Conservation (phyloP, 2,329 filamentous ascomycete species). For the Ceratocystis smalleyi region DNA sequence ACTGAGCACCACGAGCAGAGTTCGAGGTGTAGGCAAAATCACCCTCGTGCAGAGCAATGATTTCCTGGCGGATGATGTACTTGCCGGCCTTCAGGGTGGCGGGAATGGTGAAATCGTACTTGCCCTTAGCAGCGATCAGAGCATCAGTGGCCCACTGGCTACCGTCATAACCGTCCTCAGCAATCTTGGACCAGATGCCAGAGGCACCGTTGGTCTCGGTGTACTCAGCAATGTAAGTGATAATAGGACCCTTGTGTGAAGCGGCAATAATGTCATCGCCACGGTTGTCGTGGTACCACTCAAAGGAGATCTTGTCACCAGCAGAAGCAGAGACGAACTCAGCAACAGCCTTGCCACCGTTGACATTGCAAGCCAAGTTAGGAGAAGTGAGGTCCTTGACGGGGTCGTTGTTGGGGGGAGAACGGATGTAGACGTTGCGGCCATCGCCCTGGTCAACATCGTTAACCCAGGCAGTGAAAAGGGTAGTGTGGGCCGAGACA, state of each 20-base stretch:
- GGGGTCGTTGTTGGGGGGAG: slow-evolving; percentile 30
- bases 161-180: slow-evolving; percentile 26
- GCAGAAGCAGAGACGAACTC: slow-evolving; percentile 30
- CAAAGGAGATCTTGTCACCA: slow-evolving; percentile 33
- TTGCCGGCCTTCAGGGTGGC: slow-evolving; percentile 31
- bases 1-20: slow-evolving; percentile 30
- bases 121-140: slow-evolving; percentile 35
- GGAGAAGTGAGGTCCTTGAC: slow-evolving; percentile 31
- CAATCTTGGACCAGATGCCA: slow-evolving; percentile 36
- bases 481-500: slow-evolving; percentile 31
- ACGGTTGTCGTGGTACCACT: slow-evolving; percentile 37
- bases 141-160: slow-evolving; percentile 30
- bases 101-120: slow-evolving; percentile 34
- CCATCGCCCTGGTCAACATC: slow-evolving; percentile 31
- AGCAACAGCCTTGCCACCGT: slow-evolving; percentile 25
- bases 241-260: slow-evolving; percentile 38
- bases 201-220: slow-evolving; percentile 30
- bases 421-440: slow-evolving; percentile 29
- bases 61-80: slow-evolving; percentile 40
- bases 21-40: slow-evolving; percentile 25
- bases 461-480: slow-evolving; percentile 34
- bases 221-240: slow-evolving; percentile 36
- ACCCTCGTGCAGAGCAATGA: slow-evolving; percentile 37
- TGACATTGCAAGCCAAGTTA: slow-evolving; percentile 31
- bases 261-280: slow-evolving; percentile 37